phyloP scores from a whole-genome alignment of 257 asterid genomes.

The Lithospermum erythrorhizon region DNA sequence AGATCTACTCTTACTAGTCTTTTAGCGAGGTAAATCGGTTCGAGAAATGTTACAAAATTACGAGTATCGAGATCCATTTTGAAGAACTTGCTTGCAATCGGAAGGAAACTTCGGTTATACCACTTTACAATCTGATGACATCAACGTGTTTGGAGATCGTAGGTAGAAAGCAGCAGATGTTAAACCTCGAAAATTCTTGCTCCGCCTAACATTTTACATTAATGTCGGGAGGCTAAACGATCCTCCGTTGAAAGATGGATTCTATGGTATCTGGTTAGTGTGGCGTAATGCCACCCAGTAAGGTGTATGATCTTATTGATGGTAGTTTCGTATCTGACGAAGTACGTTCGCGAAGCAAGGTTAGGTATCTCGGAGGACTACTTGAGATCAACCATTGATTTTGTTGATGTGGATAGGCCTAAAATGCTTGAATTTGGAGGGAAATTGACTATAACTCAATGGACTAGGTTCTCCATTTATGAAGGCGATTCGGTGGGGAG shows the following conservation, averaged over 20 bases:
- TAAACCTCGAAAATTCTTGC: slow-evolving; percentile 41
- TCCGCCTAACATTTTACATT: slow-evolving; percentile 75
- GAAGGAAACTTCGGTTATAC: slow-evolving; percentile 35
- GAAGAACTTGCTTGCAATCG: slow-evolving; percentile 39
- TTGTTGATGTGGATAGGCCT: slow-evolving; percentile 55
- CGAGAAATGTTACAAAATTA: slow-evolving; percentile 65
- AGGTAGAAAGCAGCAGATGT: slow-evolving; percentile 58
- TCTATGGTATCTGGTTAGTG: slow-evolving; percentile 69
- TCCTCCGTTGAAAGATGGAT: slow-evolving; percentile 51
- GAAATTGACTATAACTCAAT: slow-evolving; percentile 69
- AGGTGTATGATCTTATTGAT: slow-evolving; percentile 26
- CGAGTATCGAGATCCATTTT: slow-evolving; percentile 41
- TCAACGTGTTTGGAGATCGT: slow-evolving; percentile 89
- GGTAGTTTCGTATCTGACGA: slow-evolving; percentile 29
- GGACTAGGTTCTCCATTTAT: slow-evolving; percentile 76
- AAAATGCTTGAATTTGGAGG: slow-evolving; percentile 80
- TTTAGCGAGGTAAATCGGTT: slow-evolving; percentile 44
- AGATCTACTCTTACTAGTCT: slow-evolving; percentile 42
- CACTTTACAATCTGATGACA: slow-evolving; percentile 73
- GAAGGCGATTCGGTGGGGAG: slow-evolving; percentile 90
- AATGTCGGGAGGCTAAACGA: slow-evolving; percentile 55
- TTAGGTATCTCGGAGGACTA: slow-evolving; percentile 57
- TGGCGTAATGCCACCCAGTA: slow-evolving; percentile 67
- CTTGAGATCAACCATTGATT: slow-evolving; percentile 67
- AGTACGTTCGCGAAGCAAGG: slow-evolving; percentile 45